phyloP scores from a whole-genome alignment of 805 yeast genomes.

The Myxozyma nipponensis region DNA sequence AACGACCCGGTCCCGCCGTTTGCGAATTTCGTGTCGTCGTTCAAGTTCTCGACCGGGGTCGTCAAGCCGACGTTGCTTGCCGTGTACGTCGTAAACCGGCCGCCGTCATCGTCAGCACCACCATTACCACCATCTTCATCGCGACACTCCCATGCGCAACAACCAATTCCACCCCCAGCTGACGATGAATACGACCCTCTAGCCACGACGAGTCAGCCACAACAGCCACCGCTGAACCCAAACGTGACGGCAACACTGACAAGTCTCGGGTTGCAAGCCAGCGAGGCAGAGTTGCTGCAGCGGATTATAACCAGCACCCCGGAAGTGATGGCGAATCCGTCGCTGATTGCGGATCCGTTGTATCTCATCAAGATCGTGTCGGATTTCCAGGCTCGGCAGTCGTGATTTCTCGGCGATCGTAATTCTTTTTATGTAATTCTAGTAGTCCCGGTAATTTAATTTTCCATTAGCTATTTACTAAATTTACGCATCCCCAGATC shows the following conservation, averaged over 20 bases:
- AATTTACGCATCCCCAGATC: too few relatives aligned
- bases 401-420: neutral
- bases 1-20: constrained; percentile 30
- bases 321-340: constrained; percentile 32
- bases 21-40: constrained; percentile 10
- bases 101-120: neutral
- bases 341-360: constrained; percentile 32
- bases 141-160: too few relatives aligned
- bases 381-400: constrained; percentile 17
- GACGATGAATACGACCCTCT: neutral
- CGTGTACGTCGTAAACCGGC: constrained; percentile 19
- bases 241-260: constrained; percentile 3
- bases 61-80: constrained; percentile 12
- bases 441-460: too few relatives aligned
- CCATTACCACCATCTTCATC: neutral
- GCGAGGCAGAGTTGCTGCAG: constrained; percentile 29
- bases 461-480: too few relatives aligned
- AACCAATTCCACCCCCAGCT: neutral
- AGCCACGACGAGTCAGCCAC: neutral
- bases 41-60: constrained; percentile 5
- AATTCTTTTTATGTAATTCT: too few relatives aligned
- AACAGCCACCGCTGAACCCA: neutral
- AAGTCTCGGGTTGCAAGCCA: constrained; percentile 29
- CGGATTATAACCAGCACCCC: constrained; percentile 31
- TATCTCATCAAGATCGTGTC: constrained; percentile 32